phyloP scores from a whole-genome alignment of 768 basidiomycete species.

The Leccinum olivaceopallidum region DNA sequence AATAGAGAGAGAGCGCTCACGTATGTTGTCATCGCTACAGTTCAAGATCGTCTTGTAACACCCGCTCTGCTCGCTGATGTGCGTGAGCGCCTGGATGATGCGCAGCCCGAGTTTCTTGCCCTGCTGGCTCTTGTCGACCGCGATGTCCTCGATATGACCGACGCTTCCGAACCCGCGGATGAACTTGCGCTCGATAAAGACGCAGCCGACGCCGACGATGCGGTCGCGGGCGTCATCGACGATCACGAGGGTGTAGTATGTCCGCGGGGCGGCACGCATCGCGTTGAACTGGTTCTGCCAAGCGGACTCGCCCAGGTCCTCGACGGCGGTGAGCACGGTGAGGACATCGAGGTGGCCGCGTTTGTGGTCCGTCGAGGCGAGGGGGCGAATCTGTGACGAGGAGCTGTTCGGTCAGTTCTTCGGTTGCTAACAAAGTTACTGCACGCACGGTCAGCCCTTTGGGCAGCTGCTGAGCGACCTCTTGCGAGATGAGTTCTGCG shows the following conservation, averaged over 20 bases:
- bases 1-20: slow-evolving; percentile 51
- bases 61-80: slow-evolving; percentile 76
- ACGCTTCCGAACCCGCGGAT: slow-evolving; percentile 80
- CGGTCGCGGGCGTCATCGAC: slow-evolving; percentile 70
- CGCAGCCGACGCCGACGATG: slow-evolving; percentile 80
- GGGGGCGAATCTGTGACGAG: slow-evolving; percentile 74
- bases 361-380: slow-evolving; percentile 79
- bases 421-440: not conserved
- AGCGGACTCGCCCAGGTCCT: slow-evolving; percentile 62
- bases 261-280: slow-evolving; percentile 52
- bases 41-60: slow-evolving; percentile 98
- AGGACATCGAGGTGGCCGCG: slow-evolving; percentile 87
- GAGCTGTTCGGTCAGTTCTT: slow-evolving; percentile 5
- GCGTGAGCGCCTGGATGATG: slow-evolving; percentile 83
- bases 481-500: slow-evolving; percentile 63
- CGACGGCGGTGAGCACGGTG: slow-evolving; percentile 64
- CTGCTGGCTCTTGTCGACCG: slow-evolving; percentile 84
- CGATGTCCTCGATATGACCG: slow-evolving; percentile 98
- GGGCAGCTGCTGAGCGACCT: slow-evolving; percentile 61
- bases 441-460: slow-evolving; percentile 37
- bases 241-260: slow-evolving; percentile 88
- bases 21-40: slow-evolving; percentile 87
- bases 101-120: slow-evolving; percentile 90
- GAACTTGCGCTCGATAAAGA: slow-evolving; percentile 96
- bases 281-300: slow-evolving; percentile 72